These are phyloP conservation scores for Sodiomyces alkalinus DNA, from an alignment of 2,329 filamentous ascomycete species.

Conservation along the genomic window DNA sequence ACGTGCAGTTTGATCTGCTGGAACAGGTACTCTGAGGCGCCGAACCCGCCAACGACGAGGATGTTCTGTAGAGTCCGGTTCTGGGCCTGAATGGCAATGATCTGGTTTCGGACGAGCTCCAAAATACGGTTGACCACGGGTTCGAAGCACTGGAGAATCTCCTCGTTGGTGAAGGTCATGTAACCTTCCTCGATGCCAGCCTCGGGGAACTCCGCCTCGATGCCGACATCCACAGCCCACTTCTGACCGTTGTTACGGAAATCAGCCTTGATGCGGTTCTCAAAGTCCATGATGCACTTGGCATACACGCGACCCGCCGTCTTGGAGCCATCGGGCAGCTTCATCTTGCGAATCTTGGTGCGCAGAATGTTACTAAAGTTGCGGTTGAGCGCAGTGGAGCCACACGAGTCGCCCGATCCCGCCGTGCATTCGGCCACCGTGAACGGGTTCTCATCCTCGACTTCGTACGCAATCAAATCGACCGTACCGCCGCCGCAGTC, in stretches of 20 bases:
- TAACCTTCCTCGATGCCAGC: constrained; percentile 97
- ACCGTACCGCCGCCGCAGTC: constrained; percentile 98
- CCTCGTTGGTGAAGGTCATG: constrained; percentile 99
- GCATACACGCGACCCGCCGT: constrained; percentile 97
- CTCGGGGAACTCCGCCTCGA: constrained; percentile 95
- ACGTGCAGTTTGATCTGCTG: constrained; percentile 99
- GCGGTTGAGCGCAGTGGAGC: constrained; percentile 92
- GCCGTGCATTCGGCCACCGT: constrained; percentile 95
- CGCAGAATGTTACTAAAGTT: constrained; percentile 98
- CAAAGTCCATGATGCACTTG: constrained; percentile 99
- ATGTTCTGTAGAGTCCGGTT: constrained; percentile 92
- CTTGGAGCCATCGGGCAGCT: constrained; percentile 89
- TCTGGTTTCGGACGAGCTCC: constrained; percentile 92
- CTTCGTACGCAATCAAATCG: constrained; percentile 96
- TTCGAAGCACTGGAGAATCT: constrained; percentile 97
- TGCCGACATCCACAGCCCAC: constrained; percentile 97
- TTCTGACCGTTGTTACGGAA: constrained; percentile 99
- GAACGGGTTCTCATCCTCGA: constrained; percentile 94
- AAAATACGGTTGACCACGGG: constrained; percentile 94
- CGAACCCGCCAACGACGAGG: constrained; percentile 92
- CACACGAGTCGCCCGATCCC: constrained; percentile 92
- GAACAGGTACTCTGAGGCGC: constrained; percentile 96
- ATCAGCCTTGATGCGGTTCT: constrained; percentile 98
- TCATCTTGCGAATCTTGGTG: constrained; percentile 98
- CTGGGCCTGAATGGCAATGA: constrained; percentile 96